phyloP scores from a whole-genome alignment of 176 grass and related monocot genomes.

The Oryza punctata region DNA sequence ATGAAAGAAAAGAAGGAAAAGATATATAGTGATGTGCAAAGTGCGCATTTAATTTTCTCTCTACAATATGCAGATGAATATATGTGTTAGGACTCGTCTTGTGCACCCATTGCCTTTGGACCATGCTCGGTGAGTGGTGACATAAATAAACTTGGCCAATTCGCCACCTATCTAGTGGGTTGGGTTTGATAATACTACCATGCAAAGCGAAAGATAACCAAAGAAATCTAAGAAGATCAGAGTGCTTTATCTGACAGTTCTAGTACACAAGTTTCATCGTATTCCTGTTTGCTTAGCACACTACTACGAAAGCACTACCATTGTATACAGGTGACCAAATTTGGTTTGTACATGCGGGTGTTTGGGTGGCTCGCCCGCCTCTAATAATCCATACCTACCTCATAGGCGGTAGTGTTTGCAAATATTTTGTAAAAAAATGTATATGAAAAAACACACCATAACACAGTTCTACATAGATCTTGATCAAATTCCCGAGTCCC shows the following conservation, averaged over 20 bases:
- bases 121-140: not conserved
- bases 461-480: too few relatives aligned
- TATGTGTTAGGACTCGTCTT: not conserved
- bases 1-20: not conserved
- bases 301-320: too few relatives aligned
- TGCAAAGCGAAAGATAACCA: not conserved
- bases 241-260: not conserved
- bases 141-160: not conserved
- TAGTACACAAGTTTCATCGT: not conserved
- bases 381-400: too few relatives aligned
- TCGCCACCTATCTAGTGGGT: not conserved
- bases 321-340: too few relatives aligned
- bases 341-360: too few relatives aligned
- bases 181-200: not conserved
- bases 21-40: not conserved
- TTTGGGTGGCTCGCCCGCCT: too few relatives aligned
- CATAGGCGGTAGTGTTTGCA: too few relatives aligned
- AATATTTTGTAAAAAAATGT: too few relatives aligned
- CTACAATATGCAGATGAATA: not conserved
- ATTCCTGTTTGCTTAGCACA: not conserved
- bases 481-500: too few relatives aligned
- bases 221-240: not conserved
- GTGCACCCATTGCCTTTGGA: not conserved
- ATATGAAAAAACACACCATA: too few relatives aligned
- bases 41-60: not conserved